Conservation (phyloP, 225 moss, liverwort and hornwort species). For the Lunularia cruciata region DNA sequence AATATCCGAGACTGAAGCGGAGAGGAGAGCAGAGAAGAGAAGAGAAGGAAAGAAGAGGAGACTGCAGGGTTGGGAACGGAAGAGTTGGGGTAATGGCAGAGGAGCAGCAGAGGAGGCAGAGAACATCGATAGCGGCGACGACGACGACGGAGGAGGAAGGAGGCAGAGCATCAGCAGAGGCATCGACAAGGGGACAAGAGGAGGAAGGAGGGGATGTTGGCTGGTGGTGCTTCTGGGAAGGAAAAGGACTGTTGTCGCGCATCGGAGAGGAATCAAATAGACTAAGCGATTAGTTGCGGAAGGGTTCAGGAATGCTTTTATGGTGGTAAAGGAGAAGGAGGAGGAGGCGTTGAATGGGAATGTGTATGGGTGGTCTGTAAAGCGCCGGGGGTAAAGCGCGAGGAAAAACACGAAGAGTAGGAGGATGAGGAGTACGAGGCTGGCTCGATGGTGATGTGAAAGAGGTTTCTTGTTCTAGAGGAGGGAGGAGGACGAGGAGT, state of each 20-base stretch:
- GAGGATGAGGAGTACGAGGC: neutral
- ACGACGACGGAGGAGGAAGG: slow-evolving; percentile 10
- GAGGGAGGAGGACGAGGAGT: slow-evolving; percentile 16
- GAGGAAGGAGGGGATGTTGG: slow-evolving; percentile 8
- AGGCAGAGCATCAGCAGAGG: neutral
- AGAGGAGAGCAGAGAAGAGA: neutral
- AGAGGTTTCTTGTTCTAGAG: slow-evolving; percentile 15
- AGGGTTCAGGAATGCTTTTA: neutral
- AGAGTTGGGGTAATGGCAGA: slow-evolving; percentile 1
- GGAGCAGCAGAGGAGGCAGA: slow-evolving; percentile 1
- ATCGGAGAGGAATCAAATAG: neutral
- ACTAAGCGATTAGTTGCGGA: neutral
- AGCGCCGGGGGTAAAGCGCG: no score
- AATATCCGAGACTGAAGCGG: neutral
- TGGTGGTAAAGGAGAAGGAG: neutral
- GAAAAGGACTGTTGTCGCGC: neutral
- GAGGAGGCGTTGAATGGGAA: neutral
- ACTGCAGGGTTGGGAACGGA: neutral
- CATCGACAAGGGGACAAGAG: neutral
- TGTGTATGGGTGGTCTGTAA: slow-evolving; percentile 5
- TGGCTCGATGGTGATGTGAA: neutral
- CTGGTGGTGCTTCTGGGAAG: neutral
- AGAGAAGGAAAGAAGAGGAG: neutral
- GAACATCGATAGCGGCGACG: neutral
- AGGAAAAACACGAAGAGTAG: no score